Base-by-base conservation (phyloP, 2,329 filamentous ascomycete genomes). In the Pseudocercospora eumusae region DNA sequence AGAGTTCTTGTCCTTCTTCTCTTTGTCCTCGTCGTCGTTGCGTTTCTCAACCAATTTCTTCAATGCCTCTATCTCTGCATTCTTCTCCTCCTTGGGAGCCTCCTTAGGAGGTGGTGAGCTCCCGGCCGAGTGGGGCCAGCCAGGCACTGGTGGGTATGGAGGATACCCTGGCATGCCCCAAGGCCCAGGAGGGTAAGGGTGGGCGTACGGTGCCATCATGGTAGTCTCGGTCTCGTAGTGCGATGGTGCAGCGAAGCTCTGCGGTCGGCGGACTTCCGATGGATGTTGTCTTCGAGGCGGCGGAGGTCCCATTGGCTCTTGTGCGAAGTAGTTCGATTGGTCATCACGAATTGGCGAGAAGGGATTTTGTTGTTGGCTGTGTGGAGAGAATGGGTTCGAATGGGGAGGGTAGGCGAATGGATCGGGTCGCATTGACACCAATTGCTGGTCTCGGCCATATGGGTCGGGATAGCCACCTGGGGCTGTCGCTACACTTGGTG, bases 381-480 rank as follows among this genome's bases (percentile, higher is more conserved):
- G 73, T 10, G 74, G 66, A 10, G 75, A 68, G 63, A 79, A 79
- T 0, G 78, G 78, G 61, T 78, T 79, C 20, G 66, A 60, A 33
- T 68, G 61, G 20, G 52, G n/a, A 21, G 71, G 70, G 60, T 76
- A 79, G 20, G 69, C 74, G 61, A 78, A 78, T 5, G 74, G 70
- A 60, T 79, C 75, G 36, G 75, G 69, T 57, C 65, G 67, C 60
- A 69, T 67, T 33, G 67, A 65, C 0, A 72, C 70, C 47, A 74
- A 58, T 13, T 69, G 69, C 57, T 71, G 69, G 13, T 63, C 61
- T 25, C 67, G 61, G 31, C 52, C 59, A 49, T 70, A 74, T 2
- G 64, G 68, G 36, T 70, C 67, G 6, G 61, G 57, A 36, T 71
- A 69, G 42, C 61, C 64, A 25, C 56, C 59, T 33, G 60, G 54